These are phyloP conservation scores for Podospora pseudocomata DNA, from an alignment of 495 filamentous ascomycete genomes.

Conservation along the genomic window DNA sequence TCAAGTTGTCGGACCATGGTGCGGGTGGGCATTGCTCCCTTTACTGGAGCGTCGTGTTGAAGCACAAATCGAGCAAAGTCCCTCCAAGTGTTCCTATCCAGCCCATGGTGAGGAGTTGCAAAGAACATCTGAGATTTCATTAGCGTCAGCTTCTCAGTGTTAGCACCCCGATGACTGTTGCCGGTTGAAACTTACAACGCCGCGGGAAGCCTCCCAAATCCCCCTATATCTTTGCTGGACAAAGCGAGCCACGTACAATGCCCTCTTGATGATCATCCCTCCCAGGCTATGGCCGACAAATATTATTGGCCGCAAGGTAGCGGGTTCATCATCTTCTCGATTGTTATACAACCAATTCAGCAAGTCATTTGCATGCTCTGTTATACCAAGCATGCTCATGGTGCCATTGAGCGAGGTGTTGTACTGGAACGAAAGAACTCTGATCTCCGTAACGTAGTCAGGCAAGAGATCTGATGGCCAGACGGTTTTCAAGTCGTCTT, in stretches of 20 bases:
- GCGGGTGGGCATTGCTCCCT: constrained; percentile 3
- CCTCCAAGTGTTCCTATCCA: constrained; percentile 1
- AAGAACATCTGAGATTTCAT: constrained; percentile 18
- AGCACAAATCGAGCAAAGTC: constrained; percentile 12
- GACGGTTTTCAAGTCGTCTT: constrained; percentile 7
- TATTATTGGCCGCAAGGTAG: constrained; percentile 5
- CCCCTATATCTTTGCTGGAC: not conserved
- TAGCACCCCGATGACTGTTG: not conserved
- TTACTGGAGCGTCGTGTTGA: not conserved
- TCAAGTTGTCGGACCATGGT: constrained; percentile 11
- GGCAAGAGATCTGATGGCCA: constrained; percentile 17
- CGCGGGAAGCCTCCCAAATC: constrained; percentile 16
- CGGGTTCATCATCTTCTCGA: not conserved
- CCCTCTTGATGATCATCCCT: constrained; percentile 12
- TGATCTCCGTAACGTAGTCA: not conserved
- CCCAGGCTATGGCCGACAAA: constrained; percentile 19
- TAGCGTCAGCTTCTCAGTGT: not conserved
- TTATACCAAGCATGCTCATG: not conserved
- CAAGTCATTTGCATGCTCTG: constrained; percentile 10
- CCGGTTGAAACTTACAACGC: constrained; percentile 1
- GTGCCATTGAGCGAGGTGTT: constrained; percentile 10
- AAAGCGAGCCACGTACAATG: constrained; percentile 1
- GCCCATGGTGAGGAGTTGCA: constrained; percentile 13
- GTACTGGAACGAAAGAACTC: constrained; percentile 15
- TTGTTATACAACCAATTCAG: not conserved